A percentile compares a stretch with the other conserved stretches of the same genome.
Evolutionary conservation across 2,329 filamentous ascomycete genomes (phyloP).

Genomic region (Paraphaeosphaeria sporulosa): DNA sequence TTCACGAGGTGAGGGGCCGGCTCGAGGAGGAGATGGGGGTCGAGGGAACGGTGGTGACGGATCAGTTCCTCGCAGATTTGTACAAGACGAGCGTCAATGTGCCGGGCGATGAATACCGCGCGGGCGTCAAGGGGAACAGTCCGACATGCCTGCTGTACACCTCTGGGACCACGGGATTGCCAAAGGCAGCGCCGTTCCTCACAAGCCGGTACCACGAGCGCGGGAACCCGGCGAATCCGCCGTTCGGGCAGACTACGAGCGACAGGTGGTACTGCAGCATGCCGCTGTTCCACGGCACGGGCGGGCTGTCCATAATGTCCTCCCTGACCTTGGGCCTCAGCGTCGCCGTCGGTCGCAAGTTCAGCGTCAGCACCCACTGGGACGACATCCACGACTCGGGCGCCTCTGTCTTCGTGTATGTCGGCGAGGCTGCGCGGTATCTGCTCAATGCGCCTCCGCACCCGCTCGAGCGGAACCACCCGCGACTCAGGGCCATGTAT

Average conservation of each 20-base stretch:
- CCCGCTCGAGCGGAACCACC: conserved; percentile 65
- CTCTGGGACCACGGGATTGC: conserved; percentile 75
- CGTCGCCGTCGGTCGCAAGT: conserved; percentile 68
- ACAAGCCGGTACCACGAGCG: conserved; percentile 40
- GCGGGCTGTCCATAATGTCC: conserved; percentile 64
- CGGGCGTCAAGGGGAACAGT: conserved; percentile 58
- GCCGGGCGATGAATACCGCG: conserved; percentile 63
- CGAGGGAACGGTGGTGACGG: conserved; percentile 26
- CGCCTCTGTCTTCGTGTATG: conserved; percentile 76
- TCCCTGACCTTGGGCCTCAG: conserved; percentile 55
- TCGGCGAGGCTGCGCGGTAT: conserved; percentile 78
- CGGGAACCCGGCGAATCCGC: conserved; percentile 42
- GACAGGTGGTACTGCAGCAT: conserved; percentile 79
- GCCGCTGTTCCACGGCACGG: conserved; percentile 79
- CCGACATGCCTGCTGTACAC: conserved; percentile 75
- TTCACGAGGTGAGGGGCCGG: conserved; percentile 17
- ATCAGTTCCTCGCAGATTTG: conserved; percentile 27
- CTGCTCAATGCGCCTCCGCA: conserved; percentile 71
- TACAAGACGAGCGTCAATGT: conserved; percentile 34
- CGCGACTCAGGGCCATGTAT: conserved; percentile 63
- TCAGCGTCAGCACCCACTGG: conserved; percentile 75
- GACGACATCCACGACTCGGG: conserved; percentile 70
- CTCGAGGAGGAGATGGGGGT: conserved; percentile 24
- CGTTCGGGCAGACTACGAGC: conserved; percentile 43
- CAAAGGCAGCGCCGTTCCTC: conserved; percentile 59